Base-by-base conservation (phyloP, 2,329 filamentous ascomycete genomes). In the Diplodia intermedia region DNA sequence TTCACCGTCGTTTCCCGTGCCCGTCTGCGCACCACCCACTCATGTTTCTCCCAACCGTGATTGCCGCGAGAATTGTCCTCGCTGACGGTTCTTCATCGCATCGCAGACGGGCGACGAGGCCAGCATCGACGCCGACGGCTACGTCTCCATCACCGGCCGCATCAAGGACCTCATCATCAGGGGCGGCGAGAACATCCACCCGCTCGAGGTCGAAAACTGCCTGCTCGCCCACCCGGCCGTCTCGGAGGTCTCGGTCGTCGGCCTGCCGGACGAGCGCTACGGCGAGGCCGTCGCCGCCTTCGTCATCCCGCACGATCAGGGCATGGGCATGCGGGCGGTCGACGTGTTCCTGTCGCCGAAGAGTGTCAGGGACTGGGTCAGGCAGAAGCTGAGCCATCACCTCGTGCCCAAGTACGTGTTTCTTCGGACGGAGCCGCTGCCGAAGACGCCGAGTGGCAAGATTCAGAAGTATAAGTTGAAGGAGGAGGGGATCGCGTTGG, bases 161-260 rank as follows among this genome's bases (percentile, higher is more conserved):
- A 94, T 97, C 76, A 98, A 98, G 80, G 95, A 99, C 77, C 80
- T 98, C 66, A 97, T 99, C 73, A 98, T 98, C 76, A 88, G 93
- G 31, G 94, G 92, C 33, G 95, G 95, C 29, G 95, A 98, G 78
- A 99, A 99, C 77, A 97, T 97, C 67, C 92, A 97, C 77, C 95
- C 95, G 0, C 84, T 97, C 6, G 95, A 98, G 78, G 86, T 98
- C 3, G 95, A 99, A 78, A 94, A 96, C 76, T 94, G 89, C 72
- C 84, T 98, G 6, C 88, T 97, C 70, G 86, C 87, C 50, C 89
- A 94, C 75, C 84, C 87, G 1, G 83, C 84, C 3, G 84, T 98
- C 0, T 83, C 85, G 15, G 93, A 97, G 71, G 92, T 88, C 3
- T 92, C 90, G 71, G 92, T 97, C 1, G 91, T 96, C 0, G 95